phyloP scores from a whole-genome alignment of 2,329 filamentous ascomycete species.

The Cercospora zeina region DNA sequence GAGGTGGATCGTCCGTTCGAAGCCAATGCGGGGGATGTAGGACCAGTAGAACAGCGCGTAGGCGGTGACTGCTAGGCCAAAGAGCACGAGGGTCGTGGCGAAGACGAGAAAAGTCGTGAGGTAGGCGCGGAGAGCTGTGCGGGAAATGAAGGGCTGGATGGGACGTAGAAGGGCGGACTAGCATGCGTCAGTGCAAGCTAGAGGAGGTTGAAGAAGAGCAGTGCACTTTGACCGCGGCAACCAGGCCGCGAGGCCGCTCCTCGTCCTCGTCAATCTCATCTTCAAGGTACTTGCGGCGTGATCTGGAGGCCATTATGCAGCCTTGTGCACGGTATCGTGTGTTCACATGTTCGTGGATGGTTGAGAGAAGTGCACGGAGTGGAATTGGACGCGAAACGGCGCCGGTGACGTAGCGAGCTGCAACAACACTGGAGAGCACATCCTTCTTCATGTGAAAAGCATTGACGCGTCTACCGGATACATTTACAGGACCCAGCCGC shows the following conservation, averaged over 20 bases:
- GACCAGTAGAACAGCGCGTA: conserved; percentile 68
- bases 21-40: conserved; percentile 66
- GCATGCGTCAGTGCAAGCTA: background rate
- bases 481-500: background rate
- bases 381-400: background rate
- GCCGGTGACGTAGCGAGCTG: background rate
- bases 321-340: background rate
- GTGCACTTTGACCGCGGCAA: conserved; percentile 12
- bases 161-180: conserved; percentile 51
- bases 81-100: conserved; percentile 55
- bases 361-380: conserved; percentile 3
- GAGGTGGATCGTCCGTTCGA: conserved; percentile 63
- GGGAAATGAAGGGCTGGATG: conserved; percentile 59
- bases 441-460: background rate
- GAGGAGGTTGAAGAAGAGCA: background rate
- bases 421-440: background rate
- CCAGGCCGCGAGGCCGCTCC: conserved; percentile 9
- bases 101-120: conserved; percentile 59
- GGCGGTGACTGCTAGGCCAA: conserved; percentile 59
- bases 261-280: conserved; percentile 18
- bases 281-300: conserved; percentile 12
- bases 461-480: background rate
- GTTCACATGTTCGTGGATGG: background rate
- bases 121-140: conserved; percentile 64
- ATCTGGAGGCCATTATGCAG: conserved; percentile 12